phyloP scores from a whole-genome alignment of 2,329 filamentous ascomycete genomes.

The Apiospora rasikravindrae region DNA sequence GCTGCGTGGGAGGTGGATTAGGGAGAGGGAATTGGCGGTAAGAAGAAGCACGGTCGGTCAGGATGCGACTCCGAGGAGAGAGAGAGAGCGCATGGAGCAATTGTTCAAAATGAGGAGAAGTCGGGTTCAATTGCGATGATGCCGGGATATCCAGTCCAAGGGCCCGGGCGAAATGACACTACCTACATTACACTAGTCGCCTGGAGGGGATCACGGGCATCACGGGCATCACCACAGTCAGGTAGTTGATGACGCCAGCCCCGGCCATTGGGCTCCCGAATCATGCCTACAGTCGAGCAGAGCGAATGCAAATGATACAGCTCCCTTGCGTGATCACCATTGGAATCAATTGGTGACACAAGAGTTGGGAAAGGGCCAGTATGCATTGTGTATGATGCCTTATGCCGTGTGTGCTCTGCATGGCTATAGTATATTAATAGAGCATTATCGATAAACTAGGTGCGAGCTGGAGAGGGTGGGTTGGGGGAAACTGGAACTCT shows the following conservation, averaged over 20 bases:
- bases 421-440: neutral
- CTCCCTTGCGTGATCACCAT: neutral
- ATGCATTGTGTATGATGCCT: neutral
- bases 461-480: neutral
- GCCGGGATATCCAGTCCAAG: neutral
- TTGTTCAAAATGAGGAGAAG: neutral
- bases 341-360: neutral
- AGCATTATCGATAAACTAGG: constrained; percentile 17
- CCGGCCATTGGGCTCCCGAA: constrained; percentile 7
- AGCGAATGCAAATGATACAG: neutral
- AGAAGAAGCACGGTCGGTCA: neutral
- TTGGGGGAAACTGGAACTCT: neutral
- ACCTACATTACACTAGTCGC: neutral
- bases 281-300: neutral
- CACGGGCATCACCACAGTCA: neutral
- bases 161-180: neutral
- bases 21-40: neutral
- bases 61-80: neutral
- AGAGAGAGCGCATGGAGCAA: neutral
- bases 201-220: neutral
- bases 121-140: constrained; percentile 3
- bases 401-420: neutral
- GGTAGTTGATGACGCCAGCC: neutral
- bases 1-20: too few species aligned
- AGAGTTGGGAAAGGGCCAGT: neutral